A percentile compares a stretch with the other conserved stretches of the same genome.
Conservation (phyloP, 176 grass and related monocot genomes). For the Poa pratensis region DNA sequence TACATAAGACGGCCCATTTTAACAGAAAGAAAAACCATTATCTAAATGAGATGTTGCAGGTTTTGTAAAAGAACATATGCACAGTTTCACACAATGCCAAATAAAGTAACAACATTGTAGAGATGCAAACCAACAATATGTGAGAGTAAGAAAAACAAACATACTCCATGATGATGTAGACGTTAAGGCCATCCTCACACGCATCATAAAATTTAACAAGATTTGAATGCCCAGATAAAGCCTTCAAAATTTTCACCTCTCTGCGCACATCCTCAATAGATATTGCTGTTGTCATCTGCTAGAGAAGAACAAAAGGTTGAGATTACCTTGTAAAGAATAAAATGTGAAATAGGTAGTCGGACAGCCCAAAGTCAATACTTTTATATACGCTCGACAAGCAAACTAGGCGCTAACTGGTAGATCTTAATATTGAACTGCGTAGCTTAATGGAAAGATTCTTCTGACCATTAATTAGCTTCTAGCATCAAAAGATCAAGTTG, state of each 20-base stretch:
- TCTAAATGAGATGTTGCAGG: conserved; percentile 26
- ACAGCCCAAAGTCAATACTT: not conserved
- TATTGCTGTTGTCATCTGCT: conserved; percentile 96
- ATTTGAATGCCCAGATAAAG: conserved; percentile 87
- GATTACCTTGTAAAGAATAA: conserved; percentile 32
- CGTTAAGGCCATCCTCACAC: conserved; percentile 85
- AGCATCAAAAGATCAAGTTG: not conserved
- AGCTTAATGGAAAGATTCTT: conserved; percentile 13
- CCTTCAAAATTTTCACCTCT: conserved; percentile 97
- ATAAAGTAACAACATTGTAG: conserved; percentile 15
- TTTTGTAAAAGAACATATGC: conserved; percentile 6
- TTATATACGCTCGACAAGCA: not conserved
- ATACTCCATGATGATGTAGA: conserved; percentile 99
- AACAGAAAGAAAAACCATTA: not conserved
- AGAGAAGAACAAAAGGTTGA: conserved; percentile 41
- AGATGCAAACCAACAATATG: conserved; percentile 18
- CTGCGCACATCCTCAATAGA: conserved; percentile 98
- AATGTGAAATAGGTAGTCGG: conserved; percentile 26
- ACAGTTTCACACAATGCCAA: conserved; percentile 14
- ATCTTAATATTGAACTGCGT: conserved; percentile 14
- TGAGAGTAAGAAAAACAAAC: conserved; percentile 39
- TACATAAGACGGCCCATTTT: conserved; percentile 11
- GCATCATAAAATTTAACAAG: conserved; percentile 98
- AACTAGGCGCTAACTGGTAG: not conserved
- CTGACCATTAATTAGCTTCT: conserved; percentile 16